Evolutionary conservation across 371 early-diverging fungal species (phyloP), one percentile per base, ranked within the genome.

Genomic region (Syncephalastrum sp.): DNA sequence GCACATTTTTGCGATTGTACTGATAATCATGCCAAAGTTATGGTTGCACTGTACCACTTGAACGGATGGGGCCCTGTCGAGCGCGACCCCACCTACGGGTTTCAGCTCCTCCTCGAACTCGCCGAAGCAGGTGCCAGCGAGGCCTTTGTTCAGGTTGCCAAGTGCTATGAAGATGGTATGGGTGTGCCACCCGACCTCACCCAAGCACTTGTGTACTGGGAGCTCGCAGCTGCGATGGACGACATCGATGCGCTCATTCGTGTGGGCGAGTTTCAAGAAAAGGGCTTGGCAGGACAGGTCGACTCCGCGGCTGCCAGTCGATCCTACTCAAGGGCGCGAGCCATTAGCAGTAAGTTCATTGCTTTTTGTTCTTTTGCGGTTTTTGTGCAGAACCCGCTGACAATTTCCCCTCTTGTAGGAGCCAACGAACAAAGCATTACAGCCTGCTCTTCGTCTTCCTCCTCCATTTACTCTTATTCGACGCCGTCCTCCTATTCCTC

Each of bases 1-100:
- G 7, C 29, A 29, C 29, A 6, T 7, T 29, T 29, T 29, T 29
- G 29, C 3, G 29, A 4, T 7, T 29, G 29, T 29, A 29, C 29
- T 4, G 29, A 16, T 45, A 45, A 44, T 27, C 17, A 47, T 19
- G 63, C 63, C 21, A 52, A 62, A 42, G 8, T 69, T 19, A 70
- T 74, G 71, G 43, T 72, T 13, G 66, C 72, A 4, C 68, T 67
- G 1, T 78, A 78, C 45, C 70, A 70, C 27, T 53, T 72, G 10
- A 47, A 70, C 44, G 78, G 78, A 14, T 74, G 73, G 71, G 78
- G 66, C 3, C 48, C 43, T 27, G 43, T 62, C 29, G 49, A 51
- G 25, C 43, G 47, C 13, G 53, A 62, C 14, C 49, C 29, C 10
- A 21, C 4, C 7, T 25, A 21, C n/a, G 63, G 57, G 7, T 57